Base-by-base conservation (phyloP, 1,284 basidiomycete species). In the Inonotus hispidus region DNA sequence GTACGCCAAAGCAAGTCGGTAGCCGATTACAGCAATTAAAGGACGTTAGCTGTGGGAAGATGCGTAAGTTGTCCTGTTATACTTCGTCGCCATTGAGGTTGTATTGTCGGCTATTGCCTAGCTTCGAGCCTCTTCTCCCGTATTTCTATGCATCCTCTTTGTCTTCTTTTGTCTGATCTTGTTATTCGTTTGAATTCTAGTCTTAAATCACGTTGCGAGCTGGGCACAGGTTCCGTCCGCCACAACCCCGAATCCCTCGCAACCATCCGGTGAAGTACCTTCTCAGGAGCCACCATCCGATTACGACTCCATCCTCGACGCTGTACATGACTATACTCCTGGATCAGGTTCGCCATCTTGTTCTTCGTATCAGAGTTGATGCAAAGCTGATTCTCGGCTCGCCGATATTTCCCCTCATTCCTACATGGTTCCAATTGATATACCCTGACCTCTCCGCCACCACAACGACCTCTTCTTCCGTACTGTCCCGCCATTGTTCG, bases 1-100 rank as follows among this genome's bases (percentile, higher is more conserved):
- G 86, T 64, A 84, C 84, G 10, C 80, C 86, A 35, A 88, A 88
- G 69, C 87, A 88, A 71, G 86, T 88, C 46, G 87, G 86, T 56
- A 87, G 84, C 67, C 84, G 86, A 56, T 75, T 88, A 38, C 87
- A 89, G 69, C 86, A 88, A 67, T 77, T 88, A 55, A 75, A 85
- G 66, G 85, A 88, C 71, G 85, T 85, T 2, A 79, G 80, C 65
- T 82, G 83, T 52, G 85, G 84, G 47, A 84, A 85, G 69, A 75
- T 80, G 68, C 75, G 86, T 88, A 68, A 72, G 85, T 79, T 47
- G 59, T 52, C 14, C 19, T 47, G 65, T 56, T 64, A 1, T n/a
- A 6, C 41, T 16, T 43, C n/a, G n/a, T 43, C 32, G 8, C 32
- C 32, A 32, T 32, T 32, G 32, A 32, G 32, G 32, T 32, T 32